Conservation (phyloP, 192 early-diverging fungal genomes). For the Entomortierella lignicola region DNA sequence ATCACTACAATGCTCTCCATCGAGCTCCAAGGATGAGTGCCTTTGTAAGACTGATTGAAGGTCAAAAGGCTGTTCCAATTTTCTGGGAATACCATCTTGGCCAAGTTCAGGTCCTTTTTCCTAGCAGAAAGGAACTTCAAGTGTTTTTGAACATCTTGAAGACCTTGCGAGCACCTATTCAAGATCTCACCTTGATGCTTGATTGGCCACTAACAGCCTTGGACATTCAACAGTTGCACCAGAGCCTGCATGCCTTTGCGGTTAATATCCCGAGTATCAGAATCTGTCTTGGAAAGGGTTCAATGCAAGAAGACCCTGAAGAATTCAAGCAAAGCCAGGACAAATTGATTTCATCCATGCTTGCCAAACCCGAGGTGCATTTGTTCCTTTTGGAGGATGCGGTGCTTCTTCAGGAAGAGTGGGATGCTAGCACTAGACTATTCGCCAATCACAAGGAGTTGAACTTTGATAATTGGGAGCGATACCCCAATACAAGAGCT, state of each 20-base stretch:
- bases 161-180: slow-evolving; percentile 9
- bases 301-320: not conserved
- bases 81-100: slow-evolving; percentile 7
- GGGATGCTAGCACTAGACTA: slow-evolving; percentile 7
- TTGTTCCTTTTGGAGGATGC: slow-evolving; percentile 13
- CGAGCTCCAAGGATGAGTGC: not conserved
- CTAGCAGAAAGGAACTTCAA: slow-evolving; percentile 1
- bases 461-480: slow-evolving; percentile 12
- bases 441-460: not conserved
- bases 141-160: not conserved
- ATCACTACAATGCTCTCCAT: slow-evolving; percentile 10
- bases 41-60: not conserved
- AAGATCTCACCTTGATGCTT: slow-evolving; percentile 18
- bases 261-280: slow-evolving; percentile 9
- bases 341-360: slow-evolving; percentile 6
- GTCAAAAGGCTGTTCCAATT: not conserved
- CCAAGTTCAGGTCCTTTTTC: slow-evolving; percentile 7
- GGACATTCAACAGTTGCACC: slow-evolving; percentile 9
- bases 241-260: not conserved
- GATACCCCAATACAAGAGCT: slow-evolving; percentile 11
- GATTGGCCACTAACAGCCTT: slow-evolving; percentile 13
- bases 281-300: slow-evolving; percentile 2
- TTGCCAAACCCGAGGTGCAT: not conserved
- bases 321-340: not conserved
- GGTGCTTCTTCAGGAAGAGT: not conserved